Percentiles rank a stretch among this genome's conserved stretches.
phyloP scores from a whole-genome alignment of 75 land plant genomes.

The Cryptomeria japonica region DNA sequence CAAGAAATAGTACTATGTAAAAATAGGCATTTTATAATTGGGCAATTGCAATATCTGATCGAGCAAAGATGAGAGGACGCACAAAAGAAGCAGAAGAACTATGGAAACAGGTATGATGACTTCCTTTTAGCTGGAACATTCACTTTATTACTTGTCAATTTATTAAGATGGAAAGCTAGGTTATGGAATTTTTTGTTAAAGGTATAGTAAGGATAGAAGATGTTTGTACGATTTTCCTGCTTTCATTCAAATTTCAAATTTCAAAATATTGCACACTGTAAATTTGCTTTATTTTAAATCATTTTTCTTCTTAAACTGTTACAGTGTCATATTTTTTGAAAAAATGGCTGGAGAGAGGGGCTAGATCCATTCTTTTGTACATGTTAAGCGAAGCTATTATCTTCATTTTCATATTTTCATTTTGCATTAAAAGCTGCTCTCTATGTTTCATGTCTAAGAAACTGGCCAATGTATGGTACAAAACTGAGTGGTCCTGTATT shows the following conservation, averaged over 20 bases:
- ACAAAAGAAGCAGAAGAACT: constrained; percentile 97
- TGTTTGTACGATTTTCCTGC: neutral
- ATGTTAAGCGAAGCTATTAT: neutral
- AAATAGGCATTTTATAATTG: constrained; percentile 94
- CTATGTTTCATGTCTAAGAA: neutral
- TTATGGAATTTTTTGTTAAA: neutral
- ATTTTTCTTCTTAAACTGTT: neutral
- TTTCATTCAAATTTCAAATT: neutral
- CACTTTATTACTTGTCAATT: neutral
- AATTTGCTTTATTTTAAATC: neutral
- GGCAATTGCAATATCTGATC: constrained; percentile 98
- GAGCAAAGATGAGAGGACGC: constrained; percentile 96
- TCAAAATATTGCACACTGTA: neutral
- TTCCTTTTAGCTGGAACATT: neutral
- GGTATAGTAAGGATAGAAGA: neutral
- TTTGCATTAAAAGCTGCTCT: neutral
- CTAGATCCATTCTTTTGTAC: neutral
- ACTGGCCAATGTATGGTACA: neutral
- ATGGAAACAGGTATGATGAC: constrained; percentile 82
- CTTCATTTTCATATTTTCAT: neutral
- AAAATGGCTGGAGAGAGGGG: neutral
- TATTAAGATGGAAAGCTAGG: neutral
- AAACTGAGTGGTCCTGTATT: neutral
- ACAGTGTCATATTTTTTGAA: neutral
- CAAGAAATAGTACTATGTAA: neutral